Percentiles rank a stretch among this genome's conserved stretches.
Evolutionary conservation across 2,329 filamentous ascomycete species (phyloP).

Genomic region (Trichoderma arundinaceum): DNA sequence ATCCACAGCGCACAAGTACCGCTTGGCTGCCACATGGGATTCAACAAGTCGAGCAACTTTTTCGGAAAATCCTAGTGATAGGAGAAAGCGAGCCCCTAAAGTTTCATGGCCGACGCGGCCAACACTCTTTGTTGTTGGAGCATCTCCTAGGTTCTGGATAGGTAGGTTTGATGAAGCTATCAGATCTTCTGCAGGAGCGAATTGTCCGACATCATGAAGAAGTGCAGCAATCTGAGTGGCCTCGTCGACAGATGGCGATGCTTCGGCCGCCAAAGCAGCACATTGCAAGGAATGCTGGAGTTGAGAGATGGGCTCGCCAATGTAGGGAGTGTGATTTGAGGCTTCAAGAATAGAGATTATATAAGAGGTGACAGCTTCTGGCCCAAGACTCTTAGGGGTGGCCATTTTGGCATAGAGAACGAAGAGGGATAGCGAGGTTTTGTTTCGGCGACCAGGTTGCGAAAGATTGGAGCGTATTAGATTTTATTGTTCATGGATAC

Average conservation of each 20-base stretch:
- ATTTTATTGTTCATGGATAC: not conserved
- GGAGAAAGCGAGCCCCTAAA: slow-evolving; percentile 1
- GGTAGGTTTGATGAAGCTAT: slow-evolving; percentile 9
- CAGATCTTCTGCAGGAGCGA: slow-evolving; percentile 12
- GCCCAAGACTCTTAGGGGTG: slow-evolving; percentile 5
- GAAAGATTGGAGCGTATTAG: not conserved
- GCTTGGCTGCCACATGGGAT: slow-evolving; percentile 18
- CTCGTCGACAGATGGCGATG: slow-evolving; percentile 12
- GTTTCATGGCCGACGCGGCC: slow-evolving; percentile 13
- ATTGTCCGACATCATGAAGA: slow-evolving; percentile 15
- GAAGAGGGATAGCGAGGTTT: not conserved
- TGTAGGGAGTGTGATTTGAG: slow-evolving; percentile 10
- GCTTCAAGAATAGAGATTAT: slow-evolving; percentile 9
- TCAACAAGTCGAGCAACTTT: slow-evolving; percentile 9
- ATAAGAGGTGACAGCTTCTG: slow-evolving; percentile 1
- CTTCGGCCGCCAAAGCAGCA: not conserved
- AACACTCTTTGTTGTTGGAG: not conserved
- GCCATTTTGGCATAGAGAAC: not conserved
- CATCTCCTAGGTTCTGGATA: slow-evolving; percentile 9
- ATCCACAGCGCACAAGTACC: slow-evolving; percentile 13
- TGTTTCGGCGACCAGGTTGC: not conserved
- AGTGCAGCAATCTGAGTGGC: slow-evolving; percentile 7
- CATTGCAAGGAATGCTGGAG: slow-evolving; percentile 17
- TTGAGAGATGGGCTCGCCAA: slow-evolving; percentile 17
- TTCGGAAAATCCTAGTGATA: slow-evolving; percentile 6